Percentiles rank a stretch among this genome's conserved stretches.
phyloP scores from a whole-genome alignment of 192 early-diverging fungal genomes.

The Fimicolochytrium jonesii region DNA sequence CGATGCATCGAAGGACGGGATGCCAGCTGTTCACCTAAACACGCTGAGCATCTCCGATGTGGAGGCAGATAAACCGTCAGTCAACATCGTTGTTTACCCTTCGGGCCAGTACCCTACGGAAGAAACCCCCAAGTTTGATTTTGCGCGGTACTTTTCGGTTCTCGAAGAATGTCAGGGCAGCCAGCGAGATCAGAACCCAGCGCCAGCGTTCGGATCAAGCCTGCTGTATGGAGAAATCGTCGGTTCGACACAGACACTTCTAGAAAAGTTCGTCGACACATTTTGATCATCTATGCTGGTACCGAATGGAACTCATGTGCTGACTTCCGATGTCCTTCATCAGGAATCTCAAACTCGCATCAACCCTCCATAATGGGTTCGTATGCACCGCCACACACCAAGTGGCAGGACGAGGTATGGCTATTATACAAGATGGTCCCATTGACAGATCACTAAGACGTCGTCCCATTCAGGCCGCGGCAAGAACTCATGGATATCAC shows the following conservation, averaged over 20 bases:
- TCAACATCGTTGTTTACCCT: neutral
- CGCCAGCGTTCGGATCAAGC: slow-evolving; percentile 57
- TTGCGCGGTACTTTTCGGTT: slow-evolving; percentile 3
- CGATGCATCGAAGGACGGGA: too few species aligned
- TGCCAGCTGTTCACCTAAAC: too few species aligned
- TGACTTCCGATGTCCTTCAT: slow-evolving; percentile 8
- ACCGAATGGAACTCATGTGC: too few species aligned
- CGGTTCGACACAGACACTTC: slow-evolving; percentile 86
- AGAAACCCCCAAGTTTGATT: neutral
- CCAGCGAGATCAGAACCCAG: neutral
- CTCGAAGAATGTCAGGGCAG: neutral
- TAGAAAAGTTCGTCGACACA: slow-evolving; percentile 70
- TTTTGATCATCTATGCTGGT: slow-evolving; percentile 23
- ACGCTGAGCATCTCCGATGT: too few species aligned
- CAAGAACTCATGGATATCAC: slow-evolving; percentile 93
- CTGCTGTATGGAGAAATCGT: slow-evolving; percentile 76
- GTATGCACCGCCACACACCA: slow-evolving; percentile 80
- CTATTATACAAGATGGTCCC: neutral
- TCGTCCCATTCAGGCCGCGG: slow-evolving; percentile 54
- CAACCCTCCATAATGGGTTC: slow-evolving; percentile 69
- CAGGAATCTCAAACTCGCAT: slow-evolving; percentile 64
- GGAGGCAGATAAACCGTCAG: too few species aligned
- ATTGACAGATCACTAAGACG: slow-evolving; percentile 4
- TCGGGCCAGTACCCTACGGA: neutral
- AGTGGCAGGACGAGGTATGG: slow-evolving; percentile 73